phyloP scores from a whole-genome alignment of 306 rosid species.

The Dryas alaskensis region DNA sequence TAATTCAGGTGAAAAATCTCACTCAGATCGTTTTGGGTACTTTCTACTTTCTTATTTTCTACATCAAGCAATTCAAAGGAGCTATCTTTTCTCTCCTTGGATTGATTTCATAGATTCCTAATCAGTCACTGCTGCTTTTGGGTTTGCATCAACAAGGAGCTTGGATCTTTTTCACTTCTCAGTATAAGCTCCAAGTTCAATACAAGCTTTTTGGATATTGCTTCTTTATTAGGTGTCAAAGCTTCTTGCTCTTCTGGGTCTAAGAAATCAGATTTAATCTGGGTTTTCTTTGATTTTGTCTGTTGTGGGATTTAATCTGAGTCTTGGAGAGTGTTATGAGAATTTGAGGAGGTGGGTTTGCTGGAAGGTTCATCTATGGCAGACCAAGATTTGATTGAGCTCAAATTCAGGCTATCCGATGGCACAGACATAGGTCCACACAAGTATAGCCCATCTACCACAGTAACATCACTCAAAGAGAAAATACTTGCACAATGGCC shows the following conservation, averaged over 20 bases:
- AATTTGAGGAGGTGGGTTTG: constrained; percentile 30
- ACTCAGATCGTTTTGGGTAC: constrained; percentile 12
- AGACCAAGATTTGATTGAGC: constrained; percentile 39
- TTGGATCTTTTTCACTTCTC: constrained; percentile 27
- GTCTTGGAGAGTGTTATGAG: constrained; percentile 22
- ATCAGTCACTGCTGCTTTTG: constrained; percentile 19
- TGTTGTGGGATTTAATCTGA: constrained; percentile 11
- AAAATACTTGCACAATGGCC: constrained; percentile 48
- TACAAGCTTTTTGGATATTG: constrained; percentile 8
- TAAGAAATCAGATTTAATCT: constrained; percentile 27
- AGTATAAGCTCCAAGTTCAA: background rate
- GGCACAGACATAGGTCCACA: constrained; percentile 46
- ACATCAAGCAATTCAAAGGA: constrained; percentile 25
- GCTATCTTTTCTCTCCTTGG: constrained; percentile 15
- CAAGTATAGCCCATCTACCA: constrained; percentile 35
- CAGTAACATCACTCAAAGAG: constrained; percentile 45
- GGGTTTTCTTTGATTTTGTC: constrained; percentile 17
- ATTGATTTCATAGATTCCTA: background rate
- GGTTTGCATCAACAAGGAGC: constrained; percentile 11
- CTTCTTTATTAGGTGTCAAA: constrained; percentile 6
- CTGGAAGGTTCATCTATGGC: constrained; percentile 33
- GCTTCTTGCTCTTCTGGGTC: constrained; percentile 13
- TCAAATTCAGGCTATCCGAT: constrained; percentile 45
- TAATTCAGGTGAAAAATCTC: constrained; percentile 36
- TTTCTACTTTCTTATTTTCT: constrained; percentile 24